phyloP scores from a whole-genome alignment of 176 grass and related monocot genomes.

The Bolboschoenus planiculmis region DNA sequence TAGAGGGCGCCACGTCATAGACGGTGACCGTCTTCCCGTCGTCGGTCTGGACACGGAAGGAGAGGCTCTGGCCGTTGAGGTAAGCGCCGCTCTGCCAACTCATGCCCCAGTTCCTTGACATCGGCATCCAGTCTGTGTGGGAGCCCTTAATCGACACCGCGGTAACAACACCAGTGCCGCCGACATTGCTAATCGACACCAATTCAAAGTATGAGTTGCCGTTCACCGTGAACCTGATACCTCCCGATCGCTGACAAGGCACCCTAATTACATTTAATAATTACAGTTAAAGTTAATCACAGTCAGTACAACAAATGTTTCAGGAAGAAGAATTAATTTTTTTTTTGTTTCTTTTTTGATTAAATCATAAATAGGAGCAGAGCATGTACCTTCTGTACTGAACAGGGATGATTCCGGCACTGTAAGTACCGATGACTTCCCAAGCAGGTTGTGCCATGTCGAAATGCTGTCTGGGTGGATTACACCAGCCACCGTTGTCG shows the following conservation, averaged over 20 bases:
- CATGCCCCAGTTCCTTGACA: conserved; percentile 53
- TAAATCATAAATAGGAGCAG: neutral
- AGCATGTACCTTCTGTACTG: conserved; percentile 22
- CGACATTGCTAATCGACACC: conserved; percentile 33
- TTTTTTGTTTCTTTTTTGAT: neutral
- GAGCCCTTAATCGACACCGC: conserved; percentile 36
- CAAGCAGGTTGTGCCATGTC: conserved; percentile 81
- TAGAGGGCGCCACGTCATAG: neutral
- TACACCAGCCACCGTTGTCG: conserved; percentile 63
- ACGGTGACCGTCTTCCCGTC: neutral
- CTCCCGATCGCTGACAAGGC: conserved; percentile 23
- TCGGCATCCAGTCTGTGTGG: conserved; percentile 32
- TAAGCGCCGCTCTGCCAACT: conserved; percentile 41
- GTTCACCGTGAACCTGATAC: conserved; percentile 34
- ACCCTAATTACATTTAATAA: conserved; percentile 7
- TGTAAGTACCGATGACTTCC: conserved; percentile 54
- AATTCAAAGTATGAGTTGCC: conserved; percentile 48
- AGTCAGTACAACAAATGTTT: neutral
- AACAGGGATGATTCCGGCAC: conserved; percentile 65
- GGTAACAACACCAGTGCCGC: conserved; percentile 22
- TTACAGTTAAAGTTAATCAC: neutral
- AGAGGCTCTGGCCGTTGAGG: conserved; percentile 40
- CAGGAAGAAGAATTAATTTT: neutral
- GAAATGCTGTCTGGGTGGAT: conserved; percentile 60
- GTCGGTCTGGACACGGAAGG: conserved; percentile 11